These are phyloP conservation scores for Fusarium brachygibbosum DNA, from an alignment of 2,329 filamentous ascomycete species.

Conservation along the genomic window DNA sequence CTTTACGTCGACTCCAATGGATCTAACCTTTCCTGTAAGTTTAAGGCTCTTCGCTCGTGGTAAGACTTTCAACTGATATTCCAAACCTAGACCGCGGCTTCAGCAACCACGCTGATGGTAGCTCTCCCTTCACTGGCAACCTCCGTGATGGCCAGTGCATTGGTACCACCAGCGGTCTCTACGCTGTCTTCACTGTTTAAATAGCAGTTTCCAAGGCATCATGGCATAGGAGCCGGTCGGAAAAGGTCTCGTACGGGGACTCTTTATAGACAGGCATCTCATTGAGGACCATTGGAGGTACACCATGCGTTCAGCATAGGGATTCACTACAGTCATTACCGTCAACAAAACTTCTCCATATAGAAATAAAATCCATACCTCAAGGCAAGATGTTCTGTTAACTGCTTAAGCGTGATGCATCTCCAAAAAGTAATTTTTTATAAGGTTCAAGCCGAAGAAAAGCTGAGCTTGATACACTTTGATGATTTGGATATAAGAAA, in stretches of 20 bases:
- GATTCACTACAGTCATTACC: neutral
- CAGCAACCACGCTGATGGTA: neutral
- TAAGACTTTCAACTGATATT: neutral
- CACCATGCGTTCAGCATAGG: neutral
- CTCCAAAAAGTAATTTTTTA: too few relatives aligned
- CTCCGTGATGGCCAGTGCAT: slow-evolving; percentile 12
- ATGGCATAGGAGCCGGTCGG: too few relatives aligned
- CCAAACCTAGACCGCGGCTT: neutral
- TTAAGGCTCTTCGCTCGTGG: accelerated
- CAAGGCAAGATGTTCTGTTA: too few relatives aligned
- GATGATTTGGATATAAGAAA: too few relatives aligned
- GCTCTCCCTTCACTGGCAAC: slow-evolving; percentile 8
- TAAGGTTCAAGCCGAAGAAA: too few relatives aligned
- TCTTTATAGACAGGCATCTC: neutral
- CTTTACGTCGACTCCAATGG: slow-evolving; percentile 13
- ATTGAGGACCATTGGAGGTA: neutral
- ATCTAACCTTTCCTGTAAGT: slow-evolving; percentile 1
- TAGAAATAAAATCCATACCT: neutral
- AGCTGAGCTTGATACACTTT: too few relatives aligned
- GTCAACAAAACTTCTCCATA: neutral
- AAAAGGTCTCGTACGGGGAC: neutral
- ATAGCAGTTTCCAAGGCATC: accelerated
- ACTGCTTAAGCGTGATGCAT: too few relatives aligned
- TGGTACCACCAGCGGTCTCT: slow-evolving; percentile 1
- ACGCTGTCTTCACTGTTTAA: slow-evolving; percentile 14